These are phyloP conservation scores for Epichloe gansuensis DNA, from an alignment of 2,329 filamentous ascomycete genomes.

Conservation along the genomic window DNA sequence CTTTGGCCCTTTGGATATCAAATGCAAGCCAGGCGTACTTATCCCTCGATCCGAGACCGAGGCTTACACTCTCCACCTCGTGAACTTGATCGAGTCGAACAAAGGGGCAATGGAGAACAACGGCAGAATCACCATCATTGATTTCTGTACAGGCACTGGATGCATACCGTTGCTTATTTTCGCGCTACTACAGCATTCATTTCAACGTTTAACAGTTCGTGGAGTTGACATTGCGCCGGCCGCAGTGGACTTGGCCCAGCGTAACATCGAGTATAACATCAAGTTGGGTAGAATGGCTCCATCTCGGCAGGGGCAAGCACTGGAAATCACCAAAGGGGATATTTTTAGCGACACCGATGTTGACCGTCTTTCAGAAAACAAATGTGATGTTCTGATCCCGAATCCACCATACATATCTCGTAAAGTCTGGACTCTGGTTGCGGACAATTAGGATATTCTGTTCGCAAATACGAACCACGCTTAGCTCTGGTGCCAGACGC, in stretches of 20 bases:
- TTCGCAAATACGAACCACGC: constrained; percentile 69
- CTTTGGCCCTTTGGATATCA: constrained; percentile 72
- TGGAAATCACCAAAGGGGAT: constrained; percentile 36
- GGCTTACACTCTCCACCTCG: constrained; percentile 48
- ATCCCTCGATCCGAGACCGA: constrained; percentile 76
- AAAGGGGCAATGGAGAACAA: constrained; percentile 5
- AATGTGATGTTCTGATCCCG: constrained; percentile 58
- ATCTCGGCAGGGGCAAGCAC: constrained; percentile 10
- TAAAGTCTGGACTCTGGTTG: constrained; percentile 23
- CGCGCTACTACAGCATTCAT: constrained; percentile 37
- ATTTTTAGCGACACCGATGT: constrained; percentile 33
- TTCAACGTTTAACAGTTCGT: constrained; percentile 34
- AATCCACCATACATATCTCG: constrained; percentile 88
- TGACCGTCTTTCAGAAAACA: constrained; percentile 9
- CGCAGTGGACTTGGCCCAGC: constrained; percentile 51
- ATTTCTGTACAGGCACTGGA: constrained; percentile 83
- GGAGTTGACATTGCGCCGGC: constrained; percentile 61
- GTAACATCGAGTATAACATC: constrained; percentile 55
- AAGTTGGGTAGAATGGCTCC: constrained; percentile 13
- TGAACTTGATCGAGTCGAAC: constrained; percentile 26
- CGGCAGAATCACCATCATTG: constrained; percentile 49
- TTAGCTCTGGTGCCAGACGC: constrained; percentile 56
- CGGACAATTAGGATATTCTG: constrained; percentile 50
- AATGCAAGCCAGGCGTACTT: constrained; percentile 63
- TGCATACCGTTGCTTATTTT: constrained; percentile 75